Evolutionary conservation across 768 basidiomycete species (phyloP).

Genomic region (Suillus americanus): DNA sequence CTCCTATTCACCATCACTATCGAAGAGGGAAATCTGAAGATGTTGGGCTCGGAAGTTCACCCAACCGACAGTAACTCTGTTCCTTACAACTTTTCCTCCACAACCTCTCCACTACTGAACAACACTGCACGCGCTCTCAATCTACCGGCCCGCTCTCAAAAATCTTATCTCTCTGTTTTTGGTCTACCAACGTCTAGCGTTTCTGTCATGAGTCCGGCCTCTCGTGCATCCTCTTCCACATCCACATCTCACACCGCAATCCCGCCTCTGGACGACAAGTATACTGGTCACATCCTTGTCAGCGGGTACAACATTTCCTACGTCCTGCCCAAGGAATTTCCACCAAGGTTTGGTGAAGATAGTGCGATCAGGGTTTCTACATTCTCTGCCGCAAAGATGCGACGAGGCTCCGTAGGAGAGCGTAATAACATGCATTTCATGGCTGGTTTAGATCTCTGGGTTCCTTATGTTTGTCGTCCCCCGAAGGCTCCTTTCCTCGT

Average conservation of each 20-base stretch:
- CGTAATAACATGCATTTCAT: slow-evolving; percentile 69
- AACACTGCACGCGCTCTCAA: slow-evolving; percentile 70
- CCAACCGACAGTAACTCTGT: slow-evolving; percentile 69
- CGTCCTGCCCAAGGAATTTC: slow-evolving; percentile 69
- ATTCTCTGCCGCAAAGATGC: slow-evolving; percentile 32
- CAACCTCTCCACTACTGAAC: slow-evolving; percentile 60
- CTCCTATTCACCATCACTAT: slow-evolving; percentile 4
- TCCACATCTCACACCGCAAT: slow-evolving; percentile 25
- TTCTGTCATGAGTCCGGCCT: slow-evolving; percentile 26
- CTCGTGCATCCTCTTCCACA: slow-evolving; percentile 39
- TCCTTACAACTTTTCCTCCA: slow-evolving; percentile 74
- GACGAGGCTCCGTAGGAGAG: slow-evolving; percentile 57
- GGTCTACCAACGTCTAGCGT: slow-evolving; percentile 39
- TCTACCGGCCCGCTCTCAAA: slow-evolving; percentile 57
- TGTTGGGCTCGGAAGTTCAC: slow-evolving; percentile 71
- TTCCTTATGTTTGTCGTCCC: slow-evolving; percentile 66
- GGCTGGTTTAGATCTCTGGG: slow-evolving; percentile 77
- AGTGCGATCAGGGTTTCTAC: slow-evolving; percentile 20
- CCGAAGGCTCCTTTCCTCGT: slow-evolving; percentile 77
- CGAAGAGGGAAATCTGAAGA: slow-evolving; percentile 77
- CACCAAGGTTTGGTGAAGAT: slow-evolving; percentile 31
- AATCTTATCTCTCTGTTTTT: slow-evolving; percentile 61
- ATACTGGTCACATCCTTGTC: slow-evolving; percentile 74
- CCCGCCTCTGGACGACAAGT: slow-evolving; percentile 60
- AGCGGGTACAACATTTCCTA: slow-evolving; percentile 77